phyloP scores from a whole-genome alignment of 768 basidiomycete genomes.

The Rubroboletus pulcherrimus region DNA sequence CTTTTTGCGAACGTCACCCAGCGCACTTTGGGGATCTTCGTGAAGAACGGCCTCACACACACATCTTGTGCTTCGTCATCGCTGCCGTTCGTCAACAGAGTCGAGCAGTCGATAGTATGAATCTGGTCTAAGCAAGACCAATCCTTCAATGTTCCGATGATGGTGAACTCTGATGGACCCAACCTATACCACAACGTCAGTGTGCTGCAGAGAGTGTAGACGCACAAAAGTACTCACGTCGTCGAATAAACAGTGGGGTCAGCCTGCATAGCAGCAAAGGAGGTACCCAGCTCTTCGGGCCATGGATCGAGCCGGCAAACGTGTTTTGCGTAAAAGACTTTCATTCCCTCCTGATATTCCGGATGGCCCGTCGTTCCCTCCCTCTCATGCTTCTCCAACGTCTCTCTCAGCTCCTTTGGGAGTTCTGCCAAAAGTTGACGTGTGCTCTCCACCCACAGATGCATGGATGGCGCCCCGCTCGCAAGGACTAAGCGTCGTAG shows the following conservation, averaged over 20 bases:
- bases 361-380: constrained; percentile 30
- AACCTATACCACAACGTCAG: constrained; percentile 8
- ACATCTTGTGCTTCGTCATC: constrained; percentile 39
- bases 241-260: constrained; percentile 34
- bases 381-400: constrained; percentile 30
- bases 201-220: neutral
- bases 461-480: constrained; percentile 31
- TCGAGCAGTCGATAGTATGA: constrained; percentile 36
- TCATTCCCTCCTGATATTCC: constrained; percentile 33
- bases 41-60: constrained; percentile 33
- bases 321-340: constrained; percentile 32
- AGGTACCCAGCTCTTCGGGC: constrained; percentile 32
- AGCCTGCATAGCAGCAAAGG: constrained; percentile 22
- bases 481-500: constrained; percentile 35
- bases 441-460: constrained; percentile 26
- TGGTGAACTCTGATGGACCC: constrained; percentile 35
- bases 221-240: neutral
- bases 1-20: constrained; percentile 35
- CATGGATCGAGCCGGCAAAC: constrained; percentile 31
- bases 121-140: constrained; percentile 48
- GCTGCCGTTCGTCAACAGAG: constrained; percentile 37
- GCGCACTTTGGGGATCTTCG: constrained; percentile 30
- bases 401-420: constrained; percentile 25
- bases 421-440: constrained; percentile 25
- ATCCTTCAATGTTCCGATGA: constrained; percentile 39